Base-by-base conservation (phyloP, 257 asterid genomes). In the Solanum appendiculatum region DNA sequence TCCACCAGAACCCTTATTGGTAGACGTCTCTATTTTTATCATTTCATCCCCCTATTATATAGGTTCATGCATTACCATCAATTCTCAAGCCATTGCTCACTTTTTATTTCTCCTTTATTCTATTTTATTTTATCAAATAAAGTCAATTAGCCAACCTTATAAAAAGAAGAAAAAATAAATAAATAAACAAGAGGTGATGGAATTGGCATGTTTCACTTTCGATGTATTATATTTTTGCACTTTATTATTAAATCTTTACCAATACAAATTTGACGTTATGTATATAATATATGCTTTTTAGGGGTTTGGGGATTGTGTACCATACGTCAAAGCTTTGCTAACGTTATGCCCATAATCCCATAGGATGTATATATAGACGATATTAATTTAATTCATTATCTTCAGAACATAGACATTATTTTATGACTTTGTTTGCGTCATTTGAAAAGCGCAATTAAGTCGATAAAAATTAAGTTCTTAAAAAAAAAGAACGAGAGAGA, bases 141-240 rank as follows among this genome's bases (percentile, higher is more conserved):
- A 13, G 8, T 21, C 86, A 60, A 81, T 48, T 81, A 10, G 44
- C 44, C 85, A 81, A 81, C 85, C 42, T 81, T 29, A 31, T 48
- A 81, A 29, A 18, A 29, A 18, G 11, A 29, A 46, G 21, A 39
- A 80, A 48, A n/a, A n/a, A n/a, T n/a, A n/a, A n/a, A n/a, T n/a
- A n/a, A n/a, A n/a, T n/a, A n/a, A n/a, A n/a, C n/a, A n/a, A n/a
- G n/a, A n/a, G n/a, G n/a, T n/a, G n/a, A n/a, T n/a, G 21, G 69
- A 42, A 75, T n/a, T 27, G 44, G 86, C 91, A 83, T 82, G 72
- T 58, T 86, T 89, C 86, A 89, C 87, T 86, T 89, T 89, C 83
- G 36, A 16, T 68, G 73, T 80, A 83, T 83, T 34, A 74, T 83
- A 66, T 86, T 89, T 82, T 74, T 56, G 54, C 46, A 68, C 80